These are phyloP conservation scores for Cyberlindnera sargentensis DNA, from an alignment of 805 yeast species.

Conservation along the genomic window DNA sequence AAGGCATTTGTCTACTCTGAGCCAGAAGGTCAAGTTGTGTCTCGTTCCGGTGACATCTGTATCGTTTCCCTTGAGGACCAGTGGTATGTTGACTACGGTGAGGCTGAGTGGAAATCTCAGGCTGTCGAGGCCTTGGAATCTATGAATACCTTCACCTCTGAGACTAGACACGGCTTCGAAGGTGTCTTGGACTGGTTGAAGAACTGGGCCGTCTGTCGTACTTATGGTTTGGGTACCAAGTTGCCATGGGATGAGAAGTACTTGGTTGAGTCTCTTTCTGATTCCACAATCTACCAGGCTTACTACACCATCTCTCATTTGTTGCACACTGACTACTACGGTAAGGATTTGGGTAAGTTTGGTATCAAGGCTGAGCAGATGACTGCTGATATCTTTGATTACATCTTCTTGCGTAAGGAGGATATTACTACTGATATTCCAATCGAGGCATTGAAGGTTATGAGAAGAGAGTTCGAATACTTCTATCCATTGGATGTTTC, in stretches of 20 bases:
- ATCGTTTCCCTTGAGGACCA: conserved; percentile 95
- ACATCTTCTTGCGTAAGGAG: conserved; percentile 71
- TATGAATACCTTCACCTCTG: conserved; percentile 76
- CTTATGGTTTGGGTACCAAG: conserved; percentile 90
- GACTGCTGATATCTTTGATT: conserved; percentile 93
- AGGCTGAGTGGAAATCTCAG: conserved; percentile 58
- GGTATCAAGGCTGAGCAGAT: conserved; percentile 73
- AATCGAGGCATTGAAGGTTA: conserved; percentile 50
- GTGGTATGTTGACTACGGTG: conserved; percentile 93
- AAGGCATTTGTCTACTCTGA: conserved; percentile 86
- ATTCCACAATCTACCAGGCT: conserved; percentile 93
- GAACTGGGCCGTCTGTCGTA: conserved; percentile 97
- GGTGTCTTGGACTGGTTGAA: conserved; percentile 93
- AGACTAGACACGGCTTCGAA: conserved; percentile 87
- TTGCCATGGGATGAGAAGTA: conserved; percentile 96
- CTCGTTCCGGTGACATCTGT: conserved; percentile 95
- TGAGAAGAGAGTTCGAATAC: conserved; percentile 92
- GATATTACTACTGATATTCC: conserved; percentile 53
- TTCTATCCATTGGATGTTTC: conserved; percentile 92
- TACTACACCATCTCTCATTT: conserved; percentile 87
- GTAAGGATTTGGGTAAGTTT: conserved; percentile 65
- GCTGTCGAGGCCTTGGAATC: conserved; percentile 71
- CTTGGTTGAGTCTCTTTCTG: conserved; percentile 90
- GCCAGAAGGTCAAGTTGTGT: conserved; percentile 83
- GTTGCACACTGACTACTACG: conserved; percentile 82